Evolutionary conservation across 1,284 basidiomycete species (phyloP).

Genomic region (Ustilago tritici): DNA sequence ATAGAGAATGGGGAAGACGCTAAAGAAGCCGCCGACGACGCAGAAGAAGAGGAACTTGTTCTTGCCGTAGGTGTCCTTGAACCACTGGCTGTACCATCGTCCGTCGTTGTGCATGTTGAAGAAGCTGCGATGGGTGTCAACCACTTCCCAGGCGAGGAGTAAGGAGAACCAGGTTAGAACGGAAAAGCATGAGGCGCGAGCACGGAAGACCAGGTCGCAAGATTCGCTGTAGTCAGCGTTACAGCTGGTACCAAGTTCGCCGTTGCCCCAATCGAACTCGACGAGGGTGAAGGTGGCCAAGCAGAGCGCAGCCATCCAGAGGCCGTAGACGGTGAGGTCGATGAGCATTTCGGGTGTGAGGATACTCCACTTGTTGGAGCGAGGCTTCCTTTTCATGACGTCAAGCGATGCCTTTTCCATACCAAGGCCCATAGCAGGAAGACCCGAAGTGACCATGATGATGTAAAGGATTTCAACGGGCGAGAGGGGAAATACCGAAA

Average conservation of each 20-base stretch:
- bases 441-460: constrained; percentile 69
- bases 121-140: constrained; percentile 67
- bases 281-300: constrained; percentile 69
- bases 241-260: constrained; percentile 64
- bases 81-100: constrained; percentile 60
- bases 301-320: constrained; percentile 75
- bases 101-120: constrained; percentile 63
- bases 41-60: constrained; percentile 67
- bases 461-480: constrained; percentile 77
- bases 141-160: constrained; percentile 70
- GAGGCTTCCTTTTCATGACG: constrained; percentile 75
- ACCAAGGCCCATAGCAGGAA: constrained; percentile 71
- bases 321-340: constrained; percentile 77
- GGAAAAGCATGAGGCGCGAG: constrained; percentile 68
- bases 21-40: constrained; percentile 71
- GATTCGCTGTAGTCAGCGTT: constrained; percentile 61
- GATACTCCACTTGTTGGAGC: constrained; percentile 65
- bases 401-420: constrained; percentile 75
- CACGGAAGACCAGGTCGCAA: constrained; percentile 69
- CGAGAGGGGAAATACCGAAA: constrained; percentile 78
- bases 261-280: constrained; percentile 60
- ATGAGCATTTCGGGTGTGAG: constrained; percentile 67
- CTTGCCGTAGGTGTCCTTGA: constrained; percentile 60
- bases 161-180: constrained; percentile 68
- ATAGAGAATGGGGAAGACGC: constrained; percentile 74